These are phyloP conservation scores for Pythium coloratum DNA, from an alignment of 352 stramenopile genomes.

Conservation along the genomic window DNA sequence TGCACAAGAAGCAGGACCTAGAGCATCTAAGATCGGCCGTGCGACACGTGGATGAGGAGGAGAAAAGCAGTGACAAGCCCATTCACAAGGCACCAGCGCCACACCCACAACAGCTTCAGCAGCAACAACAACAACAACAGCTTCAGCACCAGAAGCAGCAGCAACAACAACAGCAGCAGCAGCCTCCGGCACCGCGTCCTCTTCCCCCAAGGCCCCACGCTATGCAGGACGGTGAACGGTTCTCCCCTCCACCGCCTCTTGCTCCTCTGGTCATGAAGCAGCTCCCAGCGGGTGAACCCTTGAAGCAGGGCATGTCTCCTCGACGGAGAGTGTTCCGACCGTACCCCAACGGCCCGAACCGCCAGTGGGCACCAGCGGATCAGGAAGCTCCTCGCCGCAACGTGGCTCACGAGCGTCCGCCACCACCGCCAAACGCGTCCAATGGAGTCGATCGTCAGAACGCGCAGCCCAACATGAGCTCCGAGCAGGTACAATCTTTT, in stretches of 20 bases:
- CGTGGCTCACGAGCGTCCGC: slow-evolving; percentile 9
- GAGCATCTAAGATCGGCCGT: not conserved
- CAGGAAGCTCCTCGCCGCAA: slow-evolving; percentile 21
- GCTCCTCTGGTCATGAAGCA: slow-evolving; percentile 6
- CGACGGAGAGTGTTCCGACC: slow-evolving; percentile 25
- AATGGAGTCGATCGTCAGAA: slow-evolving; percentile 2
- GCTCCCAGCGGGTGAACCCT: not conserved
- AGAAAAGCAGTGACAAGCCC: slow-evolving; percentile 21
- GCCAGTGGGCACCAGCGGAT: slow-evolving; percentile 6
- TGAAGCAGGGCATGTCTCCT: slow-evolving; percentile 17
- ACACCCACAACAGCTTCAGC: not conserved
- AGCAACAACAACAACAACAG: not conserved
- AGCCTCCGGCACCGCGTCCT: not conserved
- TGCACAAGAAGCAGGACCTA: slow-evolving; percentile 60
- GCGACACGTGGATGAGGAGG: slow-evolving; percentile 22
- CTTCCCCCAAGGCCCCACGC: slow-evolving; percentile 1
- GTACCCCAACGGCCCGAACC: not conserved
- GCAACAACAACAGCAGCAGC: not conserved
- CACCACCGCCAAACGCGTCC: not conserved
- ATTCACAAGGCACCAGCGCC: not conserved
- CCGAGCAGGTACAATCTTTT: slow-evolving; percentile 15
- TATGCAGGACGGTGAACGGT: not conserved
- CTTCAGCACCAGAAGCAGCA: not conserved
- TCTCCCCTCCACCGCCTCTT: not conserved
- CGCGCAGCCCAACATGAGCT: slow-evolving; percentile 10